Conservation (phyloP, 768 basidiomycete genomes). For the Xerocomus potaroensis region DNA sequence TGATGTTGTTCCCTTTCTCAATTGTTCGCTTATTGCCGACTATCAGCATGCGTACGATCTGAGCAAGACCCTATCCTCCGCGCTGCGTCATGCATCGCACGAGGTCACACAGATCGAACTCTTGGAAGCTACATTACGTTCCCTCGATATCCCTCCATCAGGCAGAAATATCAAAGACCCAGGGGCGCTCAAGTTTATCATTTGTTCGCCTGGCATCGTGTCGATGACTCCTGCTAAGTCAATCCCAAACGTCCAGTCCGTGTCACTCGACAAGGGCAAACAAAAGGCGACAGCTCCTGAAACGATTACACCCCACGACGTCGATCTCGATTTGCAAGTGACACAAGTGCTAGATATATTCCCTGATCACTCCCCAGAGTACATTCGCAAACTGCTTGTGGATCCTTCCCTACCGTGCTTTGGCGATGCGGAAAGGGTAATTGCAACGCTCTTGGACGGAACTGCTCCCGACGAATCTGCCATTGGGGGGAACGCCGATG, state of each 20-base stretch:
- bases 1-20: slow-evolving; percentile 52
- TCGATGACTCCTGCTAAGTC: slow-evolving; percentile 11
- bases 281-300: slow-evolving; percentile 28
- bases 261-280: slow-evolving; percentile 37
- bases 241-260: slow-evolving; percentile 34
- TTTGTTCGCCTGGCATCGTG: slow-evolving; percentile 55
- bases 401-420: slow-evolving; percentile 45
- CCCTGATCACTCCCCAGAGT: slow-evolving; percentile 52
- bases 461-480: slow-evolving; percentile 46
- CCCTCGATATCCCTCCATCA: slow-evolving; percentile 29
- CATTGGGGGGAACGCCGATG: slow-evolving; percentile 13
- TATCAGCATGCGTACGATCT: slow-evolving; percentile 69
- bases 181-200: slow-evolving; percentile 58
- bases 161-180: slow-evolving; percentile 32
- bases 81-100: slow-evolving; percentile 41
- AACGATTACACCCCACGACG: slow-evolving; percentile 25
- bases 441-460: slow-evolving; percentile 73
- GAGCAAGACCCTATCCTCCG: slow-evolving; percentile 43
- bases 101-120: slow-evolving; percentile 57
- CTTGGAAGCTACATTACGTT: slow-evolving; percentile 48
- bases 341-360: slow-evolving; percentile 75
- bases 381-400: slow-evolving; percentile 55
- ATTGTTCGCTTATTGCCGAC: slow-evolving; percentile 63
- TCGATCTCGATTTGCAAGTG: slow-evolving; percentile 53
- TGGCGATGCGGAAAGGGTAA: slow-evolving; percentile 57